Base-by-base conservation (phyloP, 805 yeast genomes). In the Ogataea trehaloabstinens region DNA sequence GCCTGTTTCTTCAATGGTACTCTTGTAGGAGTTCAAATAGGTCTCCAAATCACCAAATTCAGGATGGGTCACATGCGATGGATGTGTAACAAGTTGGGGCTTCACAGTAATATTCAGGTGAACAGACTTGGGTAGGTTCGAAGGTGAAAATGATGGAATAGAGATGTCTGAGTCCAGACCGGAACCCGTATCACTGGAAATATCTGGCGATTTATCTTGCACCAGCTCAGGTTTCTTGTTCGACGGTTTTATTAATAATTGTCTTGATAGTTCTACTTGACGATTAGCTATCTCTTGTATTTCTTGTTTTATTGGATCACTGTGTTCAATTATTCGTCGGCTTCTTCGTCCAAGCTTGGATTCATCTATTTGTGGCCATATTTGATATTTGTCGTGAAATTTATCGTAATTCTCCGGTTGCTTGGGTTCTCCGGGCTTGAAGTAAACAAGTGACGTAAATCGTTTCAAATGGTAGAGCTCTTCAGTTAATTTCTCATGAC, bases 391-490 rank as follows among this genome's bases (percentile, higher is more conserved):
- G 31, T 52, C 56, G 19, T 36, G 60, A 38, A 61, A 72, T 38
- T 48, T 56, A 40, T 46, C 53, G 38, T 53, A 64, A 45, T 53
- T 45, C 24, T 58, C 61, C 2, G 70, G 64, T 13, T 64, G 66
- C 7, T 63, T 52, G 1, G 67, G 65, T 6, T 52, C 46, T 12
- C 57, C 51, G 0, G 89, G 89, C 46, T 81, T 74, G 74, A 80
- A 84, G 15, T 75, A 76, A 0, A 71, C 75, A 30, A 82, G 55
- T 0, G 86, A 78, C 16, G 78, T 76, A 53, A 73, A 83, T 48
- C 80, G 76, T 40, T 70, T 63, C 19, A 84, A 59, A 53, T 83
- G 87, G 49, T 77, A 82, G 15, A 83, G 60, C 52, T 84, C 89
- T 44, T 78, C 76, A 0, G 76, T 65, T 19, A 75, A 56, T 4